phyloP scores from a whole-genome alignment of 73 alveolate genomes.

The Tetrahymena malaccensis region DNA sequence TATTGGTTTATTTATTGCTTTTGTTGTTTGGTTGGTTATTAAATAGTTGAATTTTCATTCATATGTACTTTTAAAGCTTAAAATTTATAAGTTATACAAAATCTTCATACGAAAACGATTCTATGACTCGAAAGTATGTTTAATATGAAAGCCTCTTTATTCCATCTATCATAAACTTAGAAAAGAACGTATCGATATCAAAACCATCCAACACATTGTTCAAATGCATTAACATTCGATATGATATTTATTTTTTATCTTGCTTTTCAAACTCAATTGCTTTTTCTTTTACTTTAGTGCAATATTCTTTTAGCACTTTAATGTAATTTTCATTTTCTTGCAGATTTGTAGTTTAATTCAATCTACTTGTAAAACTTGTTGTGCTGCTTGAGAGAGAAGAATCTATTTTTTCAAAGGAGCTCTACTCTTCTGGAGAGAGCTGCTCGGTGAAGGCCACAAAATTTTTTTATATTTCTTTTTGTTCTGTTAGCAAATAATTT shows the following conservation, averaged over 20 bases:
- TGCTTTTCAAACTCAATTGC: neutral
- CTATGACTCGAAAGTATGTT: neutral
- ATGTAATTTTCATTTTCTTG: neutral
- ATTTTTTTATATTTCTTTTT: neutral
- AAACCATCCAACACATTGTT: neutral
- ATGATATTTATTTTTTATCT: neutral
- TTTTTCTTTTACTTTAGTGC: neutral
- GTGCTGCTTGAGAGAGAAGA: neutral
- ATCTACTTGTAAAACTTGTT: neutral
- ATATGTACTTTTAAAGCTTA: neutral
- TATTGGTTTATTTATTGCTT: too few species aligned
- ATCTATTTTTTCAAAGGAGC: neutral
- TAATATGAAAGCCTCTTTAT: neutral
- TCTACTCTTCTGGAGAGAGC: neutral
- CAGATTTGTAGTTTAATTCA: neutral
- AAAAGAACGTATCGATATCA: neutral
- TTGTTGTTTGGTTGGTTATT: neutral
- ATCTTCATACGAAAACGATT: neutral
- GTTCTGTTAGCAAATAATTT: neutral
- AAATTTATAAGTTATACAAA: neutral
- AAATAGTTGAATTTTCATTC: neutral
- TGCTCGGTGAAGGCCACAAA: neutral
- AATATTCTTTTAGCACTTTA: neutral
- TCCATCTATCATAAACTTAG: neutral
- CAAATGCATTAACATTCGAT: neutral